Conservation (phyloP, 768 basidiomycete species). For the Coprinopsis cinerea region DNA sequence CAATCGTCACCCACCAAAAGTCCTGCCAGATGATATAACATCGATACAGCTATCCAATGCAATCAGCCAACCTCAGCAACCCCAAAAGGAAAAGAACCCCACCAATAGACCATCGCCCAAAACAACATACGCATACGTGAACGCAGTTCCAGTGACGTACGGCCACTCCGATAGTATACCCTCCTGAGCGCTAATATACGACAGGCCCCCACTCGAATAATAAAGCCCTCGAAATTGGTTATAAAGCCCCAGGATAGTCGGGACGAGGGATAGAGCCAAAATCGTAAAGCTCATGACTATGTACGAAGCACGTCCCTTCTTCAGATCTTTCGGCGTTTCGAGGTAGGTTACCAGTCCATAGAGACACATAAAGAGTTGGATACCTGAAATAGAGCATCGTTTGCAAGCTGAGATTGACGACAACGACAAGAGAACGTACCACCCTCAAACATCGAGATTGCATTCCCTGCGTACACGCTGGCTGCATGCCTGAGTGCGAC, state of each 20-base stretch:
- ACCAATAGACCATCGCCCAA: conserved; percentile 3
- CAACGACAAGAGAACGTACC: too few relatives aligned
- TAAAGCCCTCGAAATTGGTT: background rate
- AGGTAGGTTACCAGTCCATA: conserved; percentile 3
- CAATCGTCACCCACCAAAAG: background rate
- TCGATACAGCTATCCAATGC: background rate
- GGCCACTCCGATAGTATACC: too few relatives aligned
- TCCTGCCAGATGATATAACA: conserved; percentile 7
- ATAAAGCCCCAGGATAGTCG: background rate
- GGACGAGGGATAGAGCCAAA: background rate
- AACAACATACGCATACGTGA: too few relatives aligned
- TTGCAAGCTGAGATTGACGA: too few relatives aligned
- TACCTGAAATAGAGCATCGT: background rate
- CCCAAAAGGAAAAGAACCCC: too few relatives aligned
- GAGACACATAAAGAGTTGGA: conserved; percentile 7
- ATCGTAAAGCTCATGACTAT: conserved; percentile 1
- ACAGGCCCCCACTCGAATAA: too few relatives aligned
- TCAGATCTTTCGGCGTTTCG: background rate
- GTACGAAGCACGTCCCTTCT: conserved; percentile 2
- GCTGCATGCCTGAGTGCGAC: too few relatives aligned
- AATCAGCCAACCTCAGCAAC: background rate
- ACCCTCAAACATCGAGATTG: too few relatives aligned
- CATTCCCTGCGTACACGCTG: too few relatives aligned
- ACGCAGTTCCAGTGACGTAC: too few relatives aligned
- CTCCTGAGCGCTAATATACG: too few relatives aligned